Base-by-base conservation (phyloP, 2,329 filamentous ascomycete species). In the Calonectria leucothoes region DNA sequence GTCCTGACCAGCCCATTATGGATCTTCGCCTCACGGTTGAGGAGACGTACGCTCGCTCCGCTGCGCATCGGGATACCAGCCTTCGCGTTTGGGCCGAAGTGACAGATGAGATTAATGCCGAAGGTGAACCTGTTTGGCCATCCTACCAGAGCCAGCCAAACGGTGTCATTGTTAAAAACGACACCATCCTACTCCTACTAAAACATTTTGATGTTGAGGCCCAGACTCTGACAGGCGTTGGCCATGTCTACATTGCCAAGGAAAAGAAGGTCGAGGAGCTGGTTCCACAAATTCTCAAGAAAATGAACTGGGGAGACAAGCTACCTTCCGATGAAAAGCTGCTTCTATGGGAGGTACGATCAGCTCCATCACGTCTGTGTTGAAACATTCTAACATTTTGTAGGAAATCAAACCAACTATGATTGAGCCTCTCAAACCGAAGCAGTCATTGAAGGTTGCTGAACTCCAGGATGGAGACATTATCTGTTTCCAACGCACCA, bases 401-500 rank as follows among this genome's bases (percentile, higher is more conserved):
- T 39, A 91, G 89, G 97, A 99, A 87, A 98, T 99, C 85, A 99
- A 98, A 85, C 95, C 96, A 66, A 94, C 92, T 73, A 98, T 98
- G 96, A 98, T 99, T 77, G 97, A 99, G 82, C 90, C 91, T 8
- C 93, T 99, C 88, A 98, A 98, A 85, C 91, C 93, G 0, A 98
- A 98, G 86, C 92, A 95, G 81, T 95, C 95, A 0, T 89, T 99
- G 73, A 94, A 95, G 77, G 93, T 94, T 73, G 97, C 97, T 1
- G 97, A 99, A 83, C 94, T 99, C 29, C 96, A 98, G 82, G 96
- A 99, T 80, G 97, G 97, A 63, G 97, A 99, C 82, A 98, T 99
- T 78, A 92, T 99, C 70, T 98, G 96, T 82, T 98, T 98, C 86
- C 97, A 99, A 83, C 91, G 91, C 73, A 87, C 89, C 31, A 85